These are phyloP conservation scores for Phylloporus sp. DNA, from an alignment of 768 basidiomycete genomes.

Conservation along the genomic window DNA sequence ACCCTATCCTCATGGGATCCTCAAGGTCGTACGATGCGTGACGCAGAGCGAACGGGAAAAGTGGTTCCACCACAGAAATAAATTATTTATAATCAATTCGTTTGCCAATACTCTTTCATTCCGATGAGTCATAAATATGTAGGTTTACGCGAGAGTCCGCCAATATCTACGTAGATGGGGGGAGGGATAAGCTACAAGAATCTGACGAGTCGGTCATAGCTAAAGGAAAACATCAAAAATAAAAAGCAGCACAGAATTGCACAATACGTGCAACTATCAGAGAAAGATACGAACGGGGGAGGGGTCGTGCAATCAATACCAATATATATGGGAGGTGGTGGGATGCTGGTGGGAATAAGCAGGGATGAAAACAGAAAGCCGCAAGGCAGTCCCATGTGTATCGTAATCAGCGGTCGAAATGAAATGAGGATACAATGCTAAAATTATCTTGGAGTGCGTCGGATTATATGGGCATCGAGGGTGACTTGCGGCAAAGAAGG, in stretches of 20 bases:
- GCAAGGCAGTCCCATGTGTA: conserved; percentile 29
- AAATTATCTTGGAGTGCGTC: conserved; percentile 18
- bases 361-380: conserved; percentile 18
- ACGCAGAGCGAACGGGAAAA: not conserved
- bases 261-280: not conserved
- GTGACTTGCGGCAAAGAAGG: conserved; percentile 13
- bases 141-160: conserved; percentile 17
- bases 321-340: conserved; percentile 17
- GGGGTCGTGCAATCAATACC: conserved; percentile 24
- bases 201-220: conserved; percentile 12
- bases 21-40: conserved; percentile 6
- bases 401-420: conserved; percentile 18
- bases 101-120: conserved; percentile 13
- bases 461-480: conserved; percentile 24
- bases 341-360: conserved; percentile 7
- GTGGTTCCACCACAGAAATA: not conserved
- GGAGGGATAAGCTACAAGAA: conserved; percentile 31
- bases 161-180: conserved; percentile 23
- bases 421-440: conserved; percentile 14
- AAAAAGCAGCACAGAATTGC: conserved; percentile 6
- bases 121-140: conserved; percentile 30
- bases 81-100: conserved; percentile 15
- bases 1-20: conserved; percentile 10
- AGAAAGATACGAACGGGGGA: conserved; percentile 9
- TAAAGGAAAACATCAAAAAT: conserved; percentile 1